Evolutionary conservation across 2,329 filamentous ascomycete species (phyloP), one percentile per base, ranked within the genome.

Genomic region (Gaeumannomyces tritici): DNA sequence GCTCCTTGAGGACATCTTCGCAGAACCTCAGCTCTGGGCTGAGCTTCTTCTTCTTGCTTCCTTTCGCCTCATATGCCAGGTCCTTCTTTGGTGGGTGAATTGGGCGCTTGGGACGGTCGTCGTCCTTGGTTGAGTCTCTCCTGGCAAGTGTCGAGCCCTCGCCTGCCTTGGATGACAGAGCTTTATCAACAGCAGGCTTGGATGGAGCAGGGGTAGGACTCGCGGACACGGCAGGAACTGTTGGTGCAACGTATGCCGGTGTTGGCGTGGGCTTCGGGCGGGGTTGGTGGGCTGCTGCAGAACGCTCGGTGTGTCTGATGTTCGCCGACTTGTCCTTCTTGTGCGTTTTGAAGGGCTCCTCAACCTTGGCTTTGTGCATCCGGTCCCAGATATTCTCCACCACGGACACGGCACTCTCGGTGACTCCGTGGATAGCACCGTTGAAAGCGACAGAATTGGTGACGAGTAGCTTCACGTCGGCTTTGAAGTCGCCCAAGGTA

Each of bases 61-160:
- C 91, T 66, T 89, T 87, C 24, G 83, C 83, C 24, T 88, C 84
- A 72, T 97, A 98, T 9, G 93, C 89, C n/a, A 97, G 82, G 71
- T 98, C 95, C 65, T 88, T 86, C 70, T 93, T 93, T 0, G 95
- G 92, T 11, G 93, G 90, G 69, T 96, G 91, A 62, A 98, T 96
- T 18, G 93, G 91, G 62, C 95, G 89, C 80, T 97, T 97, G 13
- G 93, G 93, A 61, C 95, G 86, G 66, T 86, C 83, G 67, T 92
- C 90, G 5, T 83, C 82, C 63, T 88, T 89, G 7, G 86, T 88
- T 1, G 91, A 96, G 69, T 96, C 91, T 26, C 93, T 89, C 31
- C 59, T 31, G n/a, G 62, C 95, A 89, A 66, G 95, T 95, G 54
- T 79, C 2, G 63, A 75, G 69, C 67, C 73, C 77, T n/a, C 69